Base-by-base conservation (phyloP, 345 rosid genomes). In the Firmiana major region DNA sequence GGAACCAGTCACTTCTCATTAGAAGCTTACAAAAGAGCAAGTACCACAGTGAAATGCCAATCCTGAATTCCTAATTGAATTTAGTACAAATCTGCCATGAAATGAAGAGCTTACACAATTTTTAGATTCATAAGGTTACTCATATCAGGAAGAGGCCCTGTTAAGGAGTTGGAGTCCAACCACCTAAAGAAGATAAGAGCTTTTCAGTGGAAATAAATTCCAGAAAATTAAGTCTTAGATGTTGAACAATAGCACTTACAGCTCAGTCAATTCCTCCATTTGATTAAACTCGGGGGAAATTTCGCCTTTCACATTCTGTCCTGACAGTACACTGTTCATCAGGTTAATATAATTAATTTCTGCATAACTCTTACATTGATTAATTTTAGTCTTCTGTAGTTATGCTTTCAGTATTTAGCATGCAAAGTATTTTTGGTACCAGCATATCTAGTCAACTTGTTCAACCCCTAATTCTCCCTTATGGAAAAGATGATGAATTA, bases 111-210 rank as follows among this genome's bases (percentile, higher is more conserved):
- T 92, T 89, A 94, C 99, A 92, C 81, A 79, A 88, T 88, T 85
- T 77, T 85, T 82, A 97, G 81, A 81, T 88, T 86, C 78, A 86
- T 81, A 65, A 97, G 97, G 79, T 81, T 83, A 81, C 94, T 97
- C 86, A 94, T 78, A 78, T 90, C 95, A 24, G 99, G 98, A 53
- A 97, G 86, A 28, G 81, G 57, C 46, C 98, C 98, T 21, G 88
- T 78, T 73, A 97, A 81, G 76, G 68, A 82, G 87, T 92, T 91
- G 70, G 90, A 91, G 71, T 91, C 92, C 82, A 96, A 78, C 99
- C 99, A 89, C 92, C 99, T 96, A 82, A 59, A 75, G 66, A 63
- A 78, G 74, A 60, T 15, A 42, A 77, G 79, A 77, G 42, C 36
- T 51, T 59, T 75, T 55, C 16, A 76, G 49, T 42, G 67, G 6